Evolutionary conservation across 305 asterid genomes (phyloP), one percentile per base, ranked within the genome.

Genomic region (Lippia alba): DNA sequence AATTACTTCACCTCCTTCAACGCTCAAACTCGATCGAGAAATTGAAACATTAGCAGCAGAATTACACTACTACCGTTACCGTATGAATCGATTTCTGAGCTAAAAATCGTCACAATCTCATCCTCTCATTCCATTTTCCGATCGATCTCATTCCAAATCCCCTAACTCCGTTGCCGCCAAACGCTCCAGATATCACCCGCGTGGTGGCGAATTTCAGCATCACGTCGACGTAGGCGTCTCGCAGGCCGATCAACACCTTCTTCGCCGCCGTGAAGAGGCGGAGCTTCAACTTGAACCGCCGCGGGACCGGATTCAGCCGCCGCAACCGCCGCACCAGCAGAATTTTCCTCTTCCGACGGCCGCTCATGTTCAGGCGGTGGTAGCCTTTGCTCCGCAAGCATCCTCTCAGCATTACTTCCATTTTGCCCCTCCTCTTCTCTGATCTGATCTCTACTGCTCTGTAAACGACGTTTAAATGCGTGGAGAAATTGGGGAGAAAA

Each of bases 361-460:
- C 8, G 64, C 71, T 46, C 30, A 24, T 24, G 30, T 66, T 66
- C 8, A 78, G 56, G 67, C 80, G 76, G 49, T 70, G 57, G 76
- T 81, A 81, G 30, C 80, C 76, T 68, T 60, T 79, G 53, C 79
- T 61, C 66, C 67, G 72, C 81, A 80, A 78, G 79, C 73, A 69
- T 2, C 73, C 61, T 56, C 66, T 81, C 32, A 58, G 12, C 49
- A 69, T 24, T 24, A 24, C 66, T 30, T 69, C 76, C 79, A 78
- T 78, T 58, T n/a, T 12, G n/a, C 14, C 14, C 54, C 54, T 49
- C 54, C 6, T 12, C 18, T 12, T 10, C 7, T 49, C n/a, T 49
- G 30, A 24, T 24, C 12, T 10, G 51, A 12, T 46, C 1, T 46
- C 15, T 8, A 8, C 18, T 5, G 49, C 10, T 5, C 3, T 7